A percentile compares a stretch with the other conserved stretches of the same genome.
These are phyloP conservation scores for Aspergillus fumigatus DNA, from an alignment of 2,329 filamentous ascomycete species.

Conservation along the genomic window DNA sequence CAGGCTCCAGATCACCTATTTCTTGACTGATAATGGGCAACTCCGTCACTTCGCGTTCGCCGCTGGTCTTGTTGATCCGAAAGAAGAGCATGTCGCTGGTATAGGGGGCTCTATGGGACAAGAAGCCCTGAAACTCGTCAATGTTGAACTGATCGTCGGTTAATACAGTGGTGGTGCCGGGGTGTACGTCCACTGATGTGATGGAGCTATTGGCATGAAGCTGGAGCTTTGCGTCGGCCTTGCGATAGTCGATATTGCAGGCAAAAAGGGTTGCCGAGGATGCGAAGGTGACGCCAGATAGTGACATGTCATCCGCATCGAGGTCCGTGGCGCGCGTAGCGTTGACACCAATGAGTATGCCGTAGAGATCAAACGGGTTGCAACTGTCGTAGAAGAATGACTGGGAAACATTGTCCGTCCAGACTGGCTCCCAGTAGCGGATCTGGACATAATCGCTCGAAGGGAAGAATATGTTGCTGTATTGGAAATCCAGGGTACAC, in stretches of 20 bases:
- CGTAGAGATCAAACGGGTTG: constrained; percentile 29
- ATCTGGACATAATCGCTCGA: constrained; percentile 28
- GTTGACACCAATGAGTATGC: constrained; percentile 29
- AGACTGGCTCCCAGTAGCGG: constrained; percentile 33
- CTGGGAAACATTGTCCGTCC: constrained; percentile 8
- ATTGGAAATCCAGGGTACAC: constrained; percentile 27
- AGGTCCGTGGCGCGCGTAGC: constrained; percentile 12
- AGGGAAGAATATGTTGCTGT: constrained; percentile 25
- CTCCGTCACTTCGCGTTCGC: constrained; percentile 24
- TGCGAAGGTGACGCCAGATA: constrained; percentile 12
- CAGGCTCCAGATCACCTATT: constrained; percentile 25
- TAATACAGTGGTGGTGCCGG: constrained; percentile 16
- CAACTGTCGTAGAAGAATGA: constrained; percentile 23
- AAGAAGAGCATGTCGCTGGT: constrained; percentile 33
- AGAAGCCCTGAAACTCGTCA: constrained; percentile 26
- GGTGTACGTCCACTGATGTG: constrained; percentile 18
- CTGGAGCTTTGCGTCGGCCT: constrained; percentile 23
- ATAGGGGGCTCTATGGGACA: constrained; percentile 28
- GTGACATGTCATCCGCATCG: constrained; percentile 5
- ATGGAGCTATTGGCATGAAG: constrained; percentile 35
- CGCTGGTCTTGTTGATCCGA: constrained; percentile 23
- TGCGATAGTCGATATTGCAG: constrained; percentile 27
- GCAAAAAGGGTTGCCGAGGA: constrained; percentile 28
- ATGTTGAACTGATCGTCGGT: constrained; percentile 24
- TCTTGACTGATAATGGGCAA: constrained; percentile 30